Base-by-base conservation (phyloP, 306 rosid species). In the Purshia tridentata region DNA sequence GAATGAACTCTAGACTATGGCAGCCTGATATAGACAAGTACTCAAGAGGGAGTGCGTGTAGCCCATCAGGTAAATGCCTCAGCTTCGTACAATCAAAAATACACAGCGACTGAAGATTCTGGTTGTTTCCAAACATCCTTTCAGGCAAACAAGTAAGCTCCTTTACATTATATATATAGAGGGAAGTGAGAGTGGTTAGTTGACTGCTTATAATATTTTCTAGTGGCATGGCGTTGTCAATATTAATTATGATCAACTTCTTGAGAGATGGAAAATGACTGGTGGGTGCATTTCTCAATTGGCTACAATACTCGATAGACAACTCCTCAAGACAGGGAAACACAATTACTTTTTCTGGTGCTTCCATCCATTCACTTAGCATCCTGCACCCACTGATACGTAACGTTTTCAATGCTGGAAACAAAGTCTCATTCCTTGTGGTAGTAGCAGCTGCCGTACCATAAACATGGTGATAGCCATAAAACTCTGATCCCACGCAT, bases 251-350 rank as follows among this genome's bases (percentile, higher is more conserved):
- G 4, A 1, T 9, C 64, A 58, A 13, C 42, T 58, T 29, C 64
- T 12, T 0, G 18, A 58, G 64, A 22, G 42, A 29, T 23, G 64
- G 64, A 58, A 58, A 58, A 58, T 58, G 64, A 29, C 29, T 23
- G 29, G 0, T 58, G 0, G 64, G 64, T 5, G 64, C 64, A 23
- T 4, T 23, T 12, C 0, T 10, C 63, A 57, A 10, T 22, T 22
- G 2, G 6, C 10, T 0, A 10, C 61, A 56, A 0, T 0, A 2
- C 5, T 0, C 0, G 15, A 56, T 0, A 1, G 6, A 0, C 6
- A 56, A 16, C 41, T 11, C n/a, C 41, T 57, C 62, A 11, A 57
- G 62, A 9, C 6, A 44, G 4, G 47, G 47, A 44, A 44, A 44
- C 47, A 44, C 47, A 44, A 5, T 44, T 44, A 44, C 6, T 6